Percentiles rank a stretch among this genome's conserved stretches.
These are phyloP conservation scores for Perkinsus olseni DNA, from an alignment of 169 alveolate species.

Conservation along the genomic window DNA sequence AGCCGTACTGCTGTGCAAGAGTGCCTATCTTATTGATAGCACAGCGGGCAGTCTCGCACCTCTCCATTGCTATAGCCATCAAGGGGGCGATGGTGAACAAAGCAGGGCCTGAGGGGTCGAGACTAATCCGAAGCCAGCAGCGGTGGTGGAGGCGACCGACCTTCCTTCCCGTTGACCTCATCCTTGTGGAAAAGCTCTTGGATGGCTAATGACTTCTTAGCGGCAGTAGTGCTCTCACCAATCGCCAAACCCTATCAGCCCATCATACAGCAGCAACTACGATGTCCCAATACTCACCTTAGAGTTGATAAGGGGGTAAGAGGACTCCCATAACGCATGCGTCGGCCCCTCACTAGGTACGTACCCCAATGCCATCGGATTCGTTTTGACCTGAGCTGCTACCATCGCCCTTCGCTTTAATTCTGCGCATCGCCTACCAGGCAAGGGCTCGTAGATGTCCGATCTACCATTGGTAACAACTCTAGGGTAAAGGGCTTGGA, in stretches of 20 bases:
- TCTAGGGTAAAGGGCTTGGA: not conserved
- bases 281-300: not conserved
- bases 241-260: not conserved
- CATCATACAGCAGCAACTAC: not conserved
- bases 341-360: not conserved
- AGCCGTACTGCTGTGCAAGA: not conserved
- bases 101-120: not conserved
- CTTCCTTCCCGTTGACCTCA: not conserved
- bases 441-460: not conserved
- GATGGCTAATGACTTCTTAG: not conserved
- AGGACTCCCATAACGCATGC: not conserved
- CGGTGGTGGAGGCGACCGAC: not conserved
- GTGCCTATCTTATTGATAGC: not conserved
- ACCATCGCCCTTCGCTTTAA: not conserved
- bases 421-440: not conserved
- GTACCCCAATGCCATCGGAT: not conserved
- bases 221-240: constrained; percentile 8
- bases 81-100: not conserved
- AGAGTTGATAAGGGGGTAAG: not conserved
- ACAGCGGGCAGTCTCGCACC: constrained; percentile 10
- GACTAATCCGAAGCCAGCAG: not conserved
- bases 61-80: not conserved
- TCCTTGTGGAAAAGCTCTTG: not conserved
- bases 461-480: not conserved
- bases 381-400: not conserved